phyloP scores from a whole-genome alignment of 192 early-diverging fungal species.

The Powellomyces hirtus region DNA sequence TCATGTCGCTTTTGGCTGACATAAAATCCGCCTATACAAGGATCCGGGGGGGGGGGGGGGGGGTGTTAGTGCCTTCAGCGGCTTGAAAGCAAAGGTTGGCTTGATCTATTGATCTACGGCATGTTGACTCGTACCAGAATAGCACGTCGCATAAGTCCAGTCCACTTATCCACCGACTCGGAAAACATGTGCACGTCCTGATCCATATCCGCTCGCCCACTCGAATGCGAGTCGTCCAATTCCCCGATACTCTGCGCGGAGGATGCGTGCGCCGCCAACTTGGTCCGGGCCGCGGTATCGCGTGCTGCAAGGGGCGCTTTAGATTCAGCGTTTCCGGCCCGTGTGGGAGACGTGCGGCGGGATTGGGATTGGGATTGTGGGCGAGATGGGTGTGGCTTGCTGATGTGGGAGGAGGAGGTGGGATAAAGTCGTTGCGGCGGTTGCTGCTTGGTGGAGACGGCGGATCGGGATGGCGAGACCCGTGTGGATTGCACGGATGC shows the following conservation, averaged over 20 bases:
- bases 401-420: neutral
- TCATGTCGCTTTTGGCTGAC: conserved; percentile 4
- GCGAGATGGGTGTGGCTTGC: neutral
- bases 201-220: conserved; percentile 14
- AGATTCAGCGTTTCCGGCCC: too few relatives aligned
- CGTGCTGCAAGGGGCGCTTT: neutral
- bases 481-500: too few relatives aligned
- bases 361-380: neutral
- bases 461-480: too few relatives aligned
- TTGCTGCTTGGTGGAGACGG: too few relatives aligned
- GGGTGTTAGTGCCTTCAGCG: too few relatives aligned
- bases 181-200: conserved; percentile 15
- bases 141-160: conserved; percentile 29
- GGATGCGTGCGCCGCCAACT: neutral
- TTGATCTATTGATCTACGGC: too few relatives aligned
- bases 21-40: conserved; percentile 27
- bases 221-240: neutral
- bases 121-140: conserved; percentile 26
- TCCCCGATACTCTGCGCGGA: neutral
- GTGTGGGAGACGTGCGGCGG: too few relatives aligned
- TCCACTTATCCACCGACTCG: conserved; percentile 38
- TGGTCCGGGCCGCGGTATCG: neutral
- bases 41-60: too few relatives aligned
- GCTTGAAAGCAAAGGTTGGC: too few relatives aligned
- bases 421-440: too few relatives aligned